A percentile compares a stretch with the other conserved stretches of the same genome.
These are phyloP conservation scores for Diaporthe longicolla DNA, from an alignment of 2,329 filamentous ascomycete genomes.

Conservation along the genomic window DNA sequence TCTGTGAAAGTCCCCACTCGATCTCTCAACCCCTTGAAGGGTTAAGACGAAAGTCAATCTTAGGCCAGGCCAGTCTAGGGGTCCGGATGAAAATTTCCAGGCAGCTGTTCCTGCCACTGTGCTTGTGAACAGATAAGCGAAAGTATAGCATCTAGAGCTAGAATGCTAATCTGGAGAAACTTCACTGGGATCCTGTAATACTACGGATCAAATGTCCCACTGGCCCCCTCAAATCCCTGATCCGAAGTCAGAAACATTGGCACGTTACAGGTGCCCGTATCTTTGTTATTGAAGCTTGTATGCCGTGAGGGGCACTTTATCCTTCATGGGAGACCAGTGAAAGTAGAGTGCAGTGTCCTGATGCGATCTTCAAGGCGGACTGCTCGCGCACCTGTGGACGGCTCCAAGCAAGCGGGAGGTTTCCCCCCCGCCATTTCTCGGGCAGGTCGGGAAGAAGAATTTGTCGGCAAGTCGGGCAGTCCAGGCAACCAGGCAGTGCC, in stretches of 20 bases:
- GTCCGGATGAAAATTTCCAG: neutral
- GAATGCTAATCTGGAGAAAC: neutral
- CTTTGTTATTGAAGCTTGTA: too few relatives aligned
- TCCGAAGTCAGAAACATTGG: neutral
- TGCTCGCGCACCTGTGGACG: neutral
- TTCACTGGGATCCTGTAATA: neutral
- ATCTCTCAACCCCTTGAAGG: neutral
- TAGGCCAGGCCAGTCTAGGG: neutral
- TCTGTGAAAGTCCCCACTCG: neutral
- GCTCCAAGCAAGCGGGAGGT: neutral
- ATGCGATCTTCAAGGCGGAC: neutral
- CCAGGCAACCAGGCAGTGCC: neutral
- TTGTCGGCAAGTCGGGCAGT: conserved; percentile 20
- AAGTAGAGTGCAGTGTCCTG: too few relatives aligned
- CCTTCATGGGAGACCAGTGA: neutral
- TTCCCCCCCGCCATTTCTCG: conserved; percentile 6
- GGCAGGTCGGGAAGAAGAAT: conserved; percentile 22
- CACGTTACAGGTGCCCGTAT: neutral
- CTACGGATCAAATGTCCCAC: neutral
- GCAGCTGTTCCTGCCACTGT: neutral
- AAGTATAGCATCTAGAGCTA: neutral
- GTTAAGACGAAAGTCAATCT: neutral
- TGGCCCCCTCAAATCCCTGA: neutral
- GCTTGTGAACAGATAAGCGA: neutral
- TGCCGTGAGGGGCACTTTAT: neutral